These are phyloP conservation scores for Cajanus cajan DNA, from an alignment of 306 rosid species.

Conservation along the genomic window DNA sequence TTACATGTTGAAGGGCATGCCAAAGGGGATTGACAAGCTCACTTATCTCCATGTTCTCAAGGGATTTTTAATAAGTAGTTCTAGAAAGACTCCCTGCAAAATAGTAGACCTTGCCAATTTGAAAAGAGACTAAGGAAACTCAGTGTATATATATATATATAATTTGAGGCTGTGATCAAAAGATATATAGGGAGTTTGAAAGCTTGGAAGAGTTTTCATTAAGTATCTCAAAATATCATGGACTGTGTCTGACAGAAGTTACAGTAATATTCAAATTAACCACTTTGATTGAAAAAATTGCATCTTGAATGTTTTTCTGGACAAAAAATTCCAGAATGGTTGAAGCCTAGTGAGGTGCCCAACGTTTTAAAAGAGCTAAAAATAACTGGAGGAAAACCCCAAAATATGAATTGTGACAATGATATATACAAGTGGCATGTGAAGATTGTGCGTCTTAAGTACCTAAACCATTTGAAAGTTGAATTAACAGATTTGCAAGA, in stretches of 20 bases:
- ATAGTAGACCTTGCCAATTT: background rate
- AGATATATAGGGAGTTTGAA: background rate
- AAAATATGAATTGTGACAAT: background rate
- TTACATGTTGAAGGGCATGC: slow-evolving; percentile 44
- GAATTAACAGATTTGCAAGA: background rate
- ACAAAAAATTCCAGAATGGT: background rate
- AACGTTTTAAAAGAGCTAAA: slow-evolving; percentile 8
- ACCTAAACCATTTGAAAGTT: background rate
- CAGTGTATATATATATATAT: slow-evolving; percentile 32
- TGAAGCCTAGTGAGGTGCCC: background rate
- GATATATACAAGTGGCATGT: background rate
- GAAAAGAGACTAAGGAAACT: slow-evolving; percentile 6
- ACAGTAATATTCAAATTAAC: background rate
- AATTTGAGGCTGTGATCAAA: background rate
- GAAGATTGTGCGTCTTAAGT: slow-evolving; percentile 3
- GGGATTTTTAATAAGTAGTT: slow-evolving; percentile 34
- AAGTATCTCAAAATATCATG: background rate
- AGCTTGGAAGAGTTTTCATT: background rate
- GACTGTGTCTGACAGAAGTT: background rate
- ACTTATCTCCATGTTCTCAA: slow-evolving; percentile 38
- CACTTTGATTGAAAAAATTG: background rate
- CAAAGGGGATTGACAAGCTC: slow-evolving; percentile 38
- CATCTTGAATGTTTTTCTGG: slow-evolving; percentile 8
- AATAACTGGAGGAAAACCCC: slow-evolving; percentile 24
- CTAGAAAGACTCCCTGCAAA: background rate